Percentiles rank a stretch among this genome's conserved stretches.
Evolutionary conservation across 2,329 filamentous ascomycete genomes (phyloP).

Genomic region (Monilinia fructicola): DNA sequence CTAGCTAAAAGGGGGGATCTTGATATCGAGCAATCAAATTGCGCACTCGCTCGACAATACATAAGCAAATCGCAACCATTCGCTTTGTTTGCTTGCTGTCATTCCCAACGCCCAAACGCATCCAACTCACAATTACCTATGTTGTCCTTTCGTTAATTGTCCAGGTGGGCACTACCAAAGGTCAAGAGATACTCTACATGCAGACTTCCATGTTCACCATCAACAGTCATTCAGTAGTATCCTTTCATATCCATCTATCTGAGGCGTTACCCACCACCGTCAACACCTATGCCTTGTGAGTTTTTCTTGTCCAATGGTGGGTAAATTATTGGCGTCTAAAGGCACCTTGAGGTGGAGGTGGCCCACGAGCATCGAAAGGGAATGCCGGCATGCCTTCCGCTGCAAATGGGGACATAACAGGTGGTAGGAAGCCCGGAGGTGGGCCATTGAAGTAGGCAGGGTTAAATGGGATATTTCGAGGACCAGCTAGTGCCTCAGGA

Average conservation of each 20-base stretch:
- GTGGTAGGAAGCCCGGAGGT: conserved; percentile 54
- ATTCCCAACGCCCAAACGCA: conserved; percentile 2
- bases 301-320: neutral
- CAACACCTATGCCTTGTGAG: neutral
- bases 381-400: conserved; percentile 53
- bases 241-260: neutral
- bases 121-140: neutral
- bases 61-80: conserved; percentile 7
- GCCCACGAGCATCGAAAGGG: conserved; percentile 52
- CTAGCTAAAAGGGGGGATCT: conserved; percentile 14
- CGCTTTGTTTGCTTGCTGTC: neutral
- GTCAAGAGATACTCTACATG: conserved; percentile 6
- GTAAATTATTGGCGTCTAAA: conserved; percentile 43
- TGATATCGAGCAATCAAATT: conserved; percentile 2
- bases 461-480: conserved; percentile 51
- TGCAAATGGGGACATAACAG: conserved; percentile 54
- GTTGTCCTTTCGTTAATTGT: neutral
- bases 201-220: conserved; percentile 2
- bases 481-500: conserved; percentile 48
- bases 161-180: neutral
- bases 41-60: neutral
- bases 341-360: conserved; percentile 51
- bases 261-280: neutral
- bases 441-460: conserved; percentile 48
- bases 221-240: conserved; percentile 1